Conservation (phyloP, 441 rosid genomes). For the Hura crepitans region DNA sequence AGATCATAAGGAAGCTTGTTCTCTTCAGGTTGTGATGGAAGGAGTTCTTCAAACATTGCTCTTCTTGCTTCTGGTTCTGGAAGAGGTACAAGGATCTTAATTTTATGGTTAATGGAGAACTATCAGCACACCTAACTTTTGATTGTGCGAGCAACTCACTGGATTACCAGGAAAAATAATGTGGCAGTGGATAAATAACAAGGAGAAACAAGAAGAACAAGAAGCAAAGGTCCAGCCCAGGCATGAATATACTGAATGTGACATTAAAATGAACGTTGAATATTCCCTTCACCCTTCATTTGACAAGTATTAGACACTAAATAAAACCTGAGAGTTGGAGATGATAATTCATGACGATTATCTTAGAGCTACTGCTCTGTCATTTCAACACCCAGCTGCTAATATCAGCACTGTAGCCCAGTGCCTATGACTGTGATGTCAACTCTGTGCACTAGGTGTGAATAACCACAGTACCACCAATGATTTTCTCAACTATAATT, state of each 20-base stretch:
- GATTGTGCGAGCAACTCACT: neutral
- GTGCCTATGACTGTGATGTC: neutral
- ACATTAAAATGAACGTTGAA: neutral
- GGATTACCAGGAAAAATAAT: constrained; percentile 5
- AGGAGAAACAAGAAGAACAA: neutral
- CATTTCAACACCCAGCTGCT: neutral
- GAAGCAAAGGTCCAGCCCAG: neutral
- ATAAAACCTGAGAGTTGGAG: neutral
- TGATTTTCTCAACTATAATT: neutral
- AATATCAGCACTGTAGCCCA: neutral
- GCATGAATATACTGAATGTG: neutral
- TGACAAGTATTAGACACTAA: neutral
- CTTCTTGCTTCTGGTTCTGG: constrained; percentile 81
- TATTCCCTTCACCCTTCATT: neutral
- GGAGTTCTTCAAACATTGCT: constrained; percentile 75
- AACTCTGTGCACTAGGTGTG: neutral
- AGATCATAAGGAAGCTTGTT: constrained; percentile 67
- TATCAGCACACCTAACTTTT: constrained; percentile 2
- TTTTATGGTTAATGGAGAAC: constrained; percentile 32
- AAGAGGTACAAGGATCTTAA: constrained; percentile 81
- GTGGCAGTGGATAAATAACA: neutral
- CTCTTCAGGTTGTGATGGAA: constrained; percentile 48
- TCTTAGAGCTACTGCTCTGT: neutral
- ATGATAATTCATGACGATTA: neutral
- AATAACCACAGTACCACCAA: neutral